Conservation (phyloP, 2,329 filamentous ascomycete genomes). For the Xenosphaeropsis pyriputrescens region DNA sequence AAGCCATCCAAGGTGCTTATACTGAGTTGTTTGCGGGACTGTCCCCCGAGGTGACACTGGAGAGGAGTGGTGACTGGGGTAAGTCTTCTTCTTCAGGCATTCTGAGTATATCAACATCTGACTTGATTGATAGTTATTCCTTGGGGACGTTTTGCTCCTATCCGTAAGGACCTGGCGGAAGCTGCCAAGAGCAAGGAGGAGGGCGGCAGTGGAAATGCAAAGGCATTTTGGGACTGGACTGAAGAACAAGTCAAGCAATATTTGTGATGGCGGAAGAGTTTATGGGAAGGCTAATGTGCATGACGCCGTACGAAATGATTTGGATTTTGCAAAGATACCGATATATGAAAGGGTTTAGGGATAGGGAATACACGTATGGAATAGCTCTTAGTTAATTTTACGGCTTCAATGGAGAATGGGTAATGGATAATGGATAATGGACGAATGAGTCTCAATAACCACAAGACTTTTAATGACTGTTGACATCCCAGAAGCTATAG, state of each 20-base stretch:
- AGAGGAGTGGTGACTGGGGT: slow-evolving; percentile 14
- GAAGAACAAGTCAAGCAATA: slow-evolving; percentile 23
- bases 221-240: slow-evolving; percentile 28
- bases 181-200: slow-evolving; percentile 18
- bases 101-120: not conserved
- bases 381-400: too few relatives aligned
- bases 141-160: slow-evolving; percentile 25
- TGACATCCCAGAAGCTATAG: too few relatives aligned
- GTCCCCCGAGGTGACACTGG: slow-evolving; percentile 11
- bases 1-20: slow-evolving; percentile 14
- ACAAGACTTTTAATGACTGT: too few relatives aligned
- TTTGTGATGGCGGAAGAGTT: slow-evolving; percentile 1
- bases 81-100: slow-evolving; percentile 2
- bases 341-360: too few relatives aligned
- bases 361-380: too few relatives aligned
- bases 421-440: too few relatives aligned
- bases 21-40: slow-evolving; percentile 16
- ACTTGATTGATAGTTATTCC: slow-evolving; percentile 22
- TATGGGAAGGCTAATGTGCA: too few relatives aligned
- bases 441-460: too few relatives aligned
- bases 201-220: slow-evolving; percentile 22
- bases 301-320: too few relatives aligned
- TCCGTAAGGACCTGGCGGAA: slow-evolving; percentile 18
- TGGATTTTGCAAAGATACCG: too few relatives aligned
- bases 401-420: too few relatives aligned